A percentile compares a stretch with the other conserved stretches of the same genome.
phyloP scores from a whole-genome alignment of 768 basidiomycete species.

The Suillus bovinus region DNA sequence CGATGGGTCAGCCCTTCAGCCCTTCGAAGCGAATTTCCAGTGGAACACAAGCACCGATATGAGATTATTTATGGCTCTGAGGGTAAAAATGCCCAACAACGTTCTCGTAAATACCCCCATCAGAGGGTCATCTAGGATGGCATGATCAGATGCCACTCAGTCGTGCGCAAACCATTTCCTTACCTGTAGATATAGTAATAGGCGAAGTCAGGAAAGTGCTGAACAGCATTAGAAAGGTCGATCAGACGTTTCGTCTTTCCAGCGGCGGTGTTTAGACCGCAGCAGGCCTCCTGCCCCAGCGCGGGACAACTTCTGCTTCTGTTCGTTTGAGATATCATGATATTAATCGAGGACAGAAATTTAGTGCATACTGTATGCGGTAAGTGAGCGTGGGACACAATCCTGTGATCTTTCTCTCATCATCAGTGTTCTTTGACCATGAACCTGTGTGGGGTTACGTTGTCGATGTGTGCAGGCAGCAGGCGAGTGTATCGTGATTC shows the following conservation, averaged over 20 bases:
- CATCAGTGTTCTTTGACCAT: neutral
- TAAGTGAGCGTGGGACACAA: neutral
- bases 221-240: neutral
- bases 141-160: neutral
- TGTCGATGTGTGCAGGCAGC: neutral
- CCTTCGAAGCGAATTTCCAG: too few species aligned
- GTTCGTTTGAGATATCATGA: neutral
- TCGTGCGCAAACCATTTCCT: neutral
- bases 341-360: neutral
- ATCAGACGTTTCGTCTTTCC: neutral
- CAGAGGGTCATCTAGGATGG: neutral
- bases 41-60: too few species aligned
- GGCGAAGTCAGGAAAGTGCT: neutral
- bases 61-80: too few species aligned
- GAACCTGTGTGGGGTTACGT: neutral
- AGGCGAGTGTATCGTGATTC: neutral
- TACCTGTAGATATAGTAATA: neutral
- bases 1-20: too few species aligned
- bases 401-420: neutral
- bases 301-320: neutral
- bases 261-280: too few species aligned
- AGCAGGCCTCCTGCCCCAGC: neutral
- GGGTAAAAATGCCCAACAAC: neutral
- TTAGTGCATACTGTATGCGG: too few species aligned
- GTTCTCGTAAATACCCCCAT: neutral